Conservation (phyloP, 2,329 filamentous ascomycete species). For the Fusarium torreyae region DNA sequence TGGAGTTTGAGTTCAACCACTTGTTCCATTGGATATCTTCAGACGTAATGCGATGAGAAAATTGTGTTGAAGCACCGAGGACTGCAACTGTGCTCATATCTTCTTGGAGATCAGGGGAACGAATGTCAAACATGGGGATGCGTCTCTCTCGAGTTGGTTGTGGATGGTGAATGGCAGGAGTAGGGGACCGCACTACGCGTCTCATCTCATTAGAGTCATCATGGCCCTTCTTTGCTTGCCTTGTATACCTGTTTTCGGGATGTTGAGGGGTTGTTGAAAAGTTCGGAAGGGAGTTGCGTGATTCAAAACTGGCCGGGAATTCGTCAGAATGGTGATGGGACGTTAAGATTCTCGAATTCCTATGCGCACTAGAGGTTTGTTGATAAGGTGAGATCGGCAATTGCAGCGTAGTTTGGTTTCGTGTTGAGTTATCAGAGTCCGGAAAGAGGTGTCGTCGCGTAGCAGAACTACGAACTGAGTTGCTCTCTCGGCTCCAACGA, state of each 20-base stretch:
- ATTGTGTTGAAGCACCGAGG: constrained; percentile 14
- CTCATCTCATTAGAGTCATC: constrained; percentile 21
- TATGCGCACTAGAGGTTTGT: background rate
- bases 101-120: constrained; percentile 31
- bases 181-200: constrained; percentile 34
- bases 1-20: constrained; percentile 37
- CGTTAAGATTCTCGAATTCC: background rate
- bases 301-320: background rate
- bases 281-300: background rate
- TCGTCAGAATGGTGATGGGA: no score
- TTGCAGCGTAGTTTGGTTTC: background rate
- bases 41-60: constrained; percentile 7
- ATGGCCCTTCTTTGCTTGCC: background rate
- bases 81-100: constrained; percentile 33
- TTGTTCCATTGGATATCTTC: constrained; percentile 46
- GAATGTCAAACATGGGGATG: constrained; percentile 23
- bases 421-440: background rate
- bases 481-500: constrained; percentile 50
- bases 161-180: constrained; percentile 48
- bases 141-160: constrained; percentile 39
- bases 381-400: background rate
- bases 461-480: constrained; percentile 46
- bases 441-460: constrained; percentile 10
- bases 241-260: background rate
- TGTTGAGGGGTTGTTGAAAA: background rate